Base-by-base conservation (phyloP, 495 filamentous ascomycete species). In the Lepidopterella palustris region DNA sequence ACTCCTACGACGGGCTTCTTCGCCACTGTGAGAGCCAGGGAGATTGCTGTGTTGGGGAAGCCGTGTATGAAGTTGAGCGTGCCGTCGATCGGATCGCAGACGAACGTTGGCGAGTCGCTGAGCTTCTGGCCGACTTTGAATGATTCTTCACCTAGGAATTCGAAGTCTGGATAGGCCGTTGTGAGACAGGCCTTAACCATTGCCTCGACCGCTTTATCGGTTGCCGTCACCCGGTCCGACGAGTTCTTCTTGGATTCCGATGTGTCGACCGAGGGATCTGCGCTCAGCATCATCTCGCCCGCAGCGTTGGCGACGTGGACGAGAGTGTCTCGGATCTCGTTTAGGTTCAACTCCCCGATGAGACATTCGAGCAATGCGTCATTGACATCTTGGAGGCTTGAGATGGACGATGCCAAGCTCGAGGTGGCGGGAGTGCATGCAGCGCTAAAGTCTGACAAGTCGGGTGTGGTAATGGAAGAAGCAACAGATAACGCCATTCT, bases 51-150 rank as follows among this genome's bases (percentile, higher is more conserved):
- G 45, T 61, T 64, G 21, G 61, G 58, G 61, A 64, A 68, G 53
- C 65, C 61, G 55, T 64, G 65, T 39, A 61, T 56, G 54, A 68
- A 68, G 55, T 68, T 64, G 18, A 64, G 48, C 5, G 65, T 68
- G 10, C 61, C 65, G 58, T 68, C 61, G 48, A 68, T 68, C 31
- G 64, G 61, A 53, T 64, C 65, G 20, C 50, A 58, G 5, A 68
- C 55, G 49, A 68, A 68, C 11, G 65, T 68, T 20, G 65, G 61
- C 18, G 21, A 27, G 15, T 58, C 40, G 21, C 18, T n/a, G 20
- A 68, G 65, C 31, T 58, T 61, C 31, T 61, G 53, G 50, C 58
- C 61, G 5, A 13, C 63, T 28, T 60, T 61, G 53, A 55, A 58
- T 1, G 65, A 61, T 51, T 64, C 65, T 58, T 68, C 65, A 21